Base-by-base conservation (phyloP, 208 protist species). In the Herpetomonas tarakana region DNA sequence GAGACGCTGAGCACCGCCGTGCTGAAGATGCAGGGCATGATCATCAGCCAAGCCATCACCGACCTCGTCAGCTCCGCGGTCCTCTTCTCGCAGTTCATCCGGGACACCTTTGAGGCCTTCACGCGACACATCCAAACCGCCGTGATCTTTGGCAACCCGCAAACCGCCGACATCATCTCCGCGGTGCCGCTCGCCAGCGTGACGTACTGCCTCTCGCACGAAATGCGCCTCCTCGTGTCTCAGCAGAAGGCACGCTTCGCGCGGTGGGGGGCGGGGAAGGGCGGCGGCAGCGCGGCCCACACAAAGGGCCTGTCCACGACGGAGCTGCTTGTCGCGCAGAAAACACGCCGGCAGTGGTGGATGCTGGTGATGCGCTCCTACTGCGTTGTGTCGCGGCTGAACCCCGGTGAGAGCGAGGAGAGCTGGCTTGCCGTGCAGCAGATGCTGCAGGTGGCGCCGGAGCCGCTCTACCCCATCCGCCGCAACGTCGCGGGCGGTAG, bases 351-450 rank as follows among this genome's bases (percentile, higher is more conserved):
- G 44, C 44, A 49, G 53, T 78, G 66, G 72, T 80, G 74, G 74
- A 58, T 68, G 65, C 59, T 74, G 45, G 50, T 71, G 26, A 51
- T 80, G 60, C 67, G 65, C 28, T 68, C 54, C 22, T 62, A 71
- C 41, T 55, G 52, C 2, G 58, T 80, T 18, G 74, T 80, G 14
- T 47, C 58, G 3, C 58, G 53, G 11, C 59, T 80, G 25, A 80
- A 80, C 52, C 21, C 57, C 9, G 49, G 30, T 2, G 60, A 80
- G 21, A 35, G 39, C 21, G 74, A 69, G 22, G 50, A 35, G 29
- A 68, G 60, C 38, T 38, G 28, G 21, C 39, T 12, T 24, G 56
- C 62, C 4, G 49, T 79, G 26, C 24, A 68, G 7, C 62, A 57
- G 19, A 44, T 65, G 26, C 56, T 71, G 4, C 30, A 51, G 22